Evolutionary conservation across 345 rosid genomes (phyloP).

Genomic region (Theobroma cacao): DNA sequence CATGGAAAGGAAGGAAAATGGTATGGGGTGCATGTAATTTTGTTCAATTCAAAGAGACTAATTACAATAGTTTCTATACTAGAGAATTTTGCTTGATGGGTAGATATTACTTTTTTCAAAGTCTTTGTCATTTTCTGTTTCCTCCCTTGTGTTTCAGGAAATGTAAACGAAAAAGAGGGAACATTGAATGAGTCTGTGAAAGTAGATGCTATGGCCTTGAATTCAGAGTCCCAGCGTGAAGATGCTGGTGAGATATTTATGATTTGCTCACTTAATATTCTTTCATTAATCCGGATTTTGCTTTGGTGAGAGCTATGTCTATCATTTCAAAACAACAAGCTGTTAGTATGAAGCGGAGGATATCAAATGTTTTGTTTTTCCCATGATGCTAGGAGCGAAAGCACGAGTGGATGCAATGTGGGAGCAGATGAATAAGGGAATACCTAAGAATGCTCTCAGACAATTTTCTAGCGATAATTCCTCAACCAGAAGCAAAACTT

Average conservation of each 20-base stretch:
- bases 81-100: not conserved
- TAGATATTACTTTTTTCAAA: too few relatives aligned
- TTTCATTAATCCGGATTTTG: not conserved
- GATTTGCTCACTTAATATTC: not conserved
- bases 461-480: conserved; percentile 27
- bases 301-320: not conserved
- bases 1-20: not conserved
- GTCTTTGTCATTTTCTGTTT: not conserved
- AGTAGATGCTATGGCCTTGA: conserved; percentile 22
- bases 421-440: conserved; percentile 69
- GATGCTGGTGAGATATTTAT: conserved; percentile 27
- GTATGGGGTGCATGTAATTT: not conserved
- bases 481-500: conserved; percentile 24
- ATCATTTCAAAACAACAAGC: not conserved
- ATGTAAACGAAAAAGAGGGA: conserved; percentile 25
- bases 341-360: not conserved
- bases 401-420: conserved; percentile 50
- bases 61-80: not conserved
- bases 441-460: conserved; percentile 27
- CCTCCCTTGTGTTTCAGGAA: conserved; percentile 22
- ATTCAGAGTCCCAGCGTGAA: conserved; percentile 24
- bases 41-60: not conserved
- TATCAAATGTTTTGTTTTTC: not conserved
- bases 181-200: conserved; percentile 25
- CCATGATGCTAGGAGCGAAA: conserved; percentile 29